Evolutionary conservation across 306 rosid genomes (phyloP).

Genomic region (Castanea mollissima): DNA sequence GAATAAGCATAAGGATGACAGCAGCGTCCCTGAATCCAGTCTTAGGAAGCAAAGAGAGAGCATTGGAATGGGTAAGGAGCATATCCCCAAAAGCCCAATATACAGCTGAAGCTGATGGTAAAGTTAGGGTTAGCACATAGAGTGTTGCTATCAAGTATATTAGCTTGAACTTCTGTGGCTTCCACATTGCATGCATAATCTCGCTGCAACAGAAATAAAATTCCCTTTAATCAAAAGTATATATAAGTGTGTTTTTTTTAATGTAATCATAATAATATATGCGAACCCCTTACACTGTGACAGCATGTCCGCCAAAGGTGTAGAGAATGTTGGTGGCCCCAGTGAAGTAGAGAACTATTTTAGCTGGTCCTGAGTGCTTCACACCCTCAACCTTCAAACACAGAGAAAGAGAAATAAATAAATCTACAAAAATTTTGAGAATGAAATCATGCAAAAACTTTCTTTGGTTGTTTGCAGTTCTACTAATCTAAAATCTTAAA

Average conservation of each 20-base stretch:
- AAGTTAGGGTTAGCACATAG: constrained; percentile 82
- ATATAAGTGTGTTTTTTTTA: background rate
- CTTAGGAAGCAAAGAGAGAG: constrained; percentile 81
- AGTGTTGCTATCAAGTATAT: constrained; percentile 89
- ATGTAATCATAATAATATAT: background rate
- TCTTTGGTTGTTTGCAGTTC: background rate
- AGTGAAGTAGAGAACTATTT: constrained; percentile 88
- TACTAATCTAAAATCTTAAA: background rate
- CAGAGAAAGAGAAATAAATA: background rate
- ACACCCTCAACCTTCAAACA: constrained; percentile 72
- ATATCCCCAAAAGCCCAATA: constrained; percentile 96
- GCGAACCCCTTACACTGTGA: constrained; percentile 76
- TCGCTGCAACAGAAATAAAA: constrained; percentile 50
- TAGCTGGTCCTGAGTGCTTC: constrained; percentile 90
- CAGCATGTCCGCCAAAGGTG: constrained; percentile 99
- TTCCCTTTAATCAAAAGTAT: constrained; percentile 10
- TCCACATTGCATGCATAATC: constrained; percentile 99
- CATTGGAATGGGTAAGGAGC: constrained; percentile 91
- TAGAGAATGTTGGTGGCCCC: constrained; percentile 99
- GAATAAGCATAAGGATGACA: constrained; percentile 94
- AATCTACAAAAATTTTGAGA: background rate
- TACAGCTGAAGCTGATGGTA: constrained; percentile 92
- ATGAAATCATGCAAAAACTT: background rate
- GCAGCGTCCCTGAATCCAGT: constrained; percentile 77
- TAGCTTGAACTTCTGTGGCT: constrained; percentile 92